These are phyloP conservation scores for Conringia planisiliqua DNA, from an alignment of 345 rosid genomes.

Conservation along the genomic window DNA sequence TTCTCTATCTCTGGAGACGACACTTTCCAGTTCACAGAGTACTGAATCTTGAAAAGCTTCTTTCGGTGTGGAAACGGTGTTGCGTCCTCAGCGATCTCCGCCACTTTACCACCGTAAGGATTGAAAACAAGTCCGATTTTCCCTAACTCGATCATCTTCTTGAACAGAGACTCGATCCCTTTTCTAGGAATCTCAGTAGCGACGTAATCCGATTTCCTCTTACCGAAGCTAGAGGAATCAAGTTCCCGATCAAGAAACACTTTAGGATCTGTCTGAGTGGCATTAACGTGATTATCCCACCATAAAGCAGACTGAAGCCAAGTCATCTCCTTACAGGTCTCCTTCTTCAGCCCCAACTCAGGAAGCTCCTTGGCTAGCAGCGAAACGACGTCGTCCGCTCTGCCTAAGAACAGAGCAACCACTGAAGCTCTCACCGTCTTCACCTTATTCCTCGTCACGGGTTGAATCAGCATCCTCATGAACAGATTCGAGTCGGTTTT, in stretches of 20 bases:
- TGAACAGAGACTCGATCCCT: conserved; percentile 42
- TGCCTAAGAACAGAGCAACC: conserved; percentile 43
- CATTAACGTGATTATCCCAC: conserved; percentile 41
- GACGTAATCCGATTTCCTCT: conserved; percentile 72
- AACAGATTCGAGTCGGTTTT: conserved; percentile 43
- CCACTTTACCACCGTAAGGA: conserved; percentile 65
- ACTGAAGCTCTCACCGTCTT: conserved; percentile 43
- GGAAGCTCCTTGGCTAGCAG: conserved; percentile 46
- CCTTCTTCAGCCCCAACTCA: conserved; percentile 41
- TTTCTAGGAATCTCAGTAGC: conserved; percentile 32
- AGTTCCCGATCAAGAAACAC: conserved; percentile 42
- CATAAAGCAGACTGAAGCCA: conserved; percentile 60
- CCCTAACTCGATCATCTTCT: conserved; percentile 49
- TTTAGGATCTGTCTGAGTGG: conserved; percentile 32
- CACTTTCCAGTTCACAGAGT: conserved; percentile 46
- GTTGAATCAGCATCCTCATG: conserved; percentile 69
- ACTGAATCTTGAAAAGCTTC: conserved; percentile 51
- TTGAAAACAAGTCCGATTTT: conserved; percentile 49
- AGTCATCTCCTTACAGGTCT: conserved; percentile 45
- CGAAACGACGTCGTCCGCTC: conserved; percentile 35
- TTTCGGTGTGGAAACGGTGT: conserved; percentile 67
- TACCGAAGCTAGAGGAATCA: conserved; percentile 31
- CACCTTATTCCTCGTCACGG: conserved; percentile 36
- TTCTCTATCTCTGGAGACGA: conserved; percentile 29
- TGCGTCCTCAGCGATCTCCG: conserved; percentile 29